phyloP scores from a whole-genome alignment of 192 early-diverging fungal genomes.

The Polychytrium aggregatum region DNA sequence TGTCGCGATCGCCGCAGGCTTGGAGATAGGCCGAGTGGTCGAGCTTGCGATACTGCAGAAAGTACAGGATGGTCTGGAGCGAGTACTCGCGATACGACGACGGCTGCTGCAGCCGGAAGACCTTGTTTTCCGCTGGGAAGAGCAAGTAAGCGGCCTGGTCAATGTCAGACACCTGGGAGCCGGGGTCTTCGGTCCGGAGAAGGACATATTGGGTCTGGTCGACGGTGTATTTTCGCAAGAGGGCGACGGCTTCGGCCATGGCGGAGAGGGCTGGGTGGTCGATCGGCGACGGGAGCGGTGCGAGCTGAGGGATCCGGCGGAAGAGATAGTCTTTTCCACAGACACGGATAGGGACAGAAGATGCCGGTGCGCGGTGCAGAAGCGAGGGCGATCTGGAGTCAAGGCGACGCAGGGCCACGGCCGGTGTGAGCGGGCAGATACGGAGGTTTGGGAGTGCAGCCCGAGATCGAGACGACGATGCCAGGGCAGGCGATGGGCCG shows the following conservation, averaged over 20 bases:
- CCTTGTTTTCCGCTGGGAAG: not conserved
- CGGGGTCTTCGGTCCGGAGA: not conserved
- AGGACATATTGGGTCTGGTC: not conserved
- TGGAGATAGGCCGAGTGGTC: conserved; percentile 66
- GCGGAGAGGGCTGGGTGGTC: no score
- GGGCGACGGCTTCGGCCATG: conserved; percentile 1
- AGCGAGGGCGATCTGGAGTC: no score
- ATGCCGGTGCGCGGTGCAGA: no score
- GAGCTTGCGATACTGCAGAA: conserved; percentile 48
- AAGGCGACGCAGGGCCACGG: no score
- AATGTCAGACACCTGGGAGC: not conserved
- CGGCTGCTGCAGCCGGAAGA: conserved; percentile 4
- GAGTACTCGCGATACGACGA: conserved; percentile 46
- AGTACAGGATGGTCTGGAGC: conserved; percentile 60
- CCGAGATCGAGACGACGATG: no score
- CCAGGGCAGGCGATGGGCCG: no score
- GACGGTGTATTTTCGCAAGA: not conserved
- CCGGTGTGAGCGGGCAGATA: no score
- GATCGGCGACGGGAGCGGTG: no score
- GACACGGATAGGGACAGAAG: no score
- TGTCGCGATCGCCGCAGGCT: conserved; percentile 34
- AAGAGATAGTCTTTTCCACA: no score
- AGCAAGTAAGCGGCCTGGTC: not conserved
- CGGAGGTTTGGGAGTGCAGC: no score
- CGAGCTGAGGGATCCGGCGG: no score